Conservation (phyloP, 2,329 filamentous ascomycete species). For the Clonostachys rhizophaga region DNA sequence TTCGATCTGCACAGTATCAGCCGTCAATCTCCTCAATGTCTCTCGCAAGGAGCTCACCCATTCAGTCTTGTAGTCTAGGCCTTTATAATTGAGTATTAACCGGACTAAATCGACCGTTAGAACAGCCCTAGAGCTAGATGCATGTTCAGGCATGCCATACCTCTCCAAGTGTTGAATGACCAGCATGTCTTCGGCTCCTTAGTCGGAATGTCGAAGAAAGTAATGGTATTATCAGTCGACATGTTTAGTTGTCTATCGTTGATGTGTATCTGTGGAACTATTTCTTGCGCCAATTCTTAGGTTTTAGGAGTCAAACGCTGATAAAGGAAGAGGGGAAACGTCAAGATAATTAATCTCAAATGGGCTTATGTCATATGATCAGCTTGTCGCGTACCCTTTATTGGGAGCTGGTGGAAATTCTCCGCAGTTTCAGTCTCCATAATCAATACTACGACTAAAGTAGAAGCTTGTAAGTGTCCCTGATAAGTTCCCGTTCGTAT, state of each 20-base stretch:
- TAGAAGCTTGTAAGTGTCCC: no score
- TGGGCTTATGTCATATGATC: no score
- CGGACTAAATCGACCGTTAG: conserved; percentile 37
- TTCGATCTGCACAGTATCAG: conserved; percentile 32
- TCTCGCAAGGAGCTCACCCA: conserved; percentile 31
- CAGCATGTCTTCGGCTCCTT: conserved; percentile 41
- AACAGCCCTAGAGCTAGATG: neutral
- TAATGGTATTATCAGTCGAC: conserved; percentile 26
- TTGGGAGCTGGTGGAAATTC: no score
- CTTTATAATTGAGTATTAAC: conserved; percentile 59
- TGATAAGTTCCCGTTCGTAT: no score
- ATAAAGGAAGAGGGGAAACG: no score
- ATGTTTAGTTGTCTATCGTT: neutral
- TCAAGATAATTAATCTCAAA: no score
- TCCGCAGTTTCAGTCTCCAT: no score
- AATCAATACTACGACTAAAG: no score
- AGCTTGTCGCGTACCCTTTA: no score
- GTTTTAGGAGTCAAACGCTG: no score
- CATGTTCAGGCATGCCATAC: conserved; percentile 22
- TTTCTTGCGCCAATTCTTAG: no score
- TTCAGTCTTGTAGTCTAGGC: conserved; percentile 57
- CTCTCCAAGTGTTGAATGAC: conserved; percentile 64
- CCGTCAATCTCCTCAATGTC: neutral
- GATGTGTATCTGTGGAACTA: no score
- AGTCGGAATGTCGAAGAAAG: conserved; percentile 57